phyloP scores from a whole-genome alignment of 305 asterid species.

The Salvia sclarea region DNA sequence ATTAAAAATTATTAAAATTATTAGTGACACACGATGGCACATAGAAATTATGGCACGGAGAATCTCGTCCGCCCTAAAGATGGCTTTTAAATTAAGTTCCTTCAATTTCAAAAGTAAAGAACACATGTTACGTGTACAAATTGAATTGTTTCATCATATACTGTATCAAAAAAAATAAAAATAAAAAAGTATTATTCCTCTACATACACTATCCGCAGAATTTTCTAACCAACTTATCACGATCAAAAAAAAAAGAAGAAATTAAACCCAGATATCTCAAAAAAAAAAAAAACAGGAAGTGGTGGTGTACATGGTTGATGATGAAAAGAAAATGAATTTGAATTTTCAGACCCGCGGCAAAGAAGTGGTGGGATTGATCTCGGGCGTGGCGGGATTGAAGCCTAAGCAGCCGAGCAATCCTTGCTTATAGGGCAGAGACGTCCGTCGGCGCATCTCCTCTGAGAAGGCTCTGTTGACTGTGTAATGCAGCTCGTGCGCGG shows the following conservation, averaged over 20 bases:
- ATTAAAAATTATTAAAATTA: no score
- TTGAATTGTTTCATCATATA: conserved; percentile 12
- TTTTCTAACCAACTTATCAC: not conserved
- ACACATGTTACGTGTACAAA: conserved; percentile 21
- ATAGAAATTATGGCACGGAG: no score
- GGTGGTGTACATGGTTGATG: not conserved
- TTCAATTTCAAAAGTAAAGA: not conserved
- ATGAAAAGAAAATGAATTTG: not conserved
- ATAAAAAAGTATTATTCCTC: conserved; percentile 6
- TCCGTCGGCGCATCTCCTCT: conserved; percentile 64
- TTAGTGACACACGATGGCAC: no score
- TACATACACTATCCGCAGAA: conserved; percentile 17
- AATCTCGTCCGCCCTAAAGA: no score
- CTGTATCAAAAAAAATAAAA: not conserved
- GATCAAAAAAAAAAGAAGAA: no score
- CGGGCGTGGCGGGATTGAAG: conserved; percentile 44
- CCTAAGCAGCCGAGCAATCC: conserved; percentile 69
- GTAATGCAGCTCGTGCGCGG: conserved; percentile 72
- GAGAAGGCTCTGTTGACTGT: conserved; percentile 51
- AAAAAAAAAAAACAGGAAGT: not conserved
- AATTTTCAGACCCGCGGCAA: conserved; percentile 30
- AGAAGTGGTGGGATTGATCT: conserved; percentile 36
- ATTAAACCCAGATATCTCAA: no score
- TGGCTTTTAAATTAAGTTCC: conserved; percentile 5
- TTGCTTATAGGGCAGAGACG: conserved; percentile 58